These are phyloP conservation scores for Arthrobotrys musiformis DNA, from an alignment of 2,329 filamentous ascomycete species.

Conservation along the genomic window DNA sequence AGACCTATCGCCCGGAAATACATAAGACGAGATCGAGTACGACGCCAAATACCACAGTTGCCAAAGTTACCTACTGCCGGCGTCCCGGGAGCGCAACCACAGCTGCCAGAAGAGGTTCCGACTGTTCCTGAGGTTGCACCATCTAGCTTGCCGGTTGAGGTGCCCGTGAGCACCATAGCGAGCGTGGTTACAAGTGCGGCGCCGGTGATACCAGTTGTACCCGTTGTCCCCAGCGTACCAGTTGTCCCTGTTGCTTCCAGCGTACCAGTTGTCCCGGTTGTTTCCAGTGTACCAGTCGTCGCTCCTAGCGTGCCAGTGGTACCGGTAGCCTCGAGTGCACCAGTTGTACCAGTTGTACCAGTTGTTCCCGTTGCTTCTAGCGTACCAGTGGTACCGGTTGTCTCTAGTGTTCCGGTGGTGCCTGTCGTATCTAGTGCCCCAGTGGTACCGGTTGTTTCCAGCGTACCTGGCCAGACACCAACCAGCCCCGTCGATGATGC, in stretches of 20 bases:
- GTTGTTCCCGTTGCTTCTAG: not conserved
- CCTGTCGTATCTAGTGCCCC: not conserved
- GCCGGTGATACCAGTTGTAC: not conserved
- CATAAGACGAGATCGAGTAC: constrained; percentile 2
- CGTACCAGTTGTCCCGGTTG: not conserved
- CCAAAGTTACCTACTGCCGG: not conserved
- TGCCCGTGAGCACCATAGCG: not conserved
- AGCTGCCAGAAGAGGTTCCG: not conserved
- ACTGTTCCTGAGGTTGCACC: not conserved
- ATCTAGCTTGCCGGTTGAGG: not conserved
- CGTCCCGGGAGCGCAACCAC: not conserved
- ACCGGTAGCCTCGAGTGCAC: not conserved
- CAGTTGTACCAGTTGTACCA: not conserved
- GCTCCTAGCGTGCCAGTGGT: not conserved
- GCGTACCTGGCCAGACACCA: not conserved
- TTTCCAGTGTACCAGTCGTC: not conserved
- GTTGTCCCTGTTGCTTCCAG: not conserved
- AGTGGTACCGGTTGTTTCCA: not conserved
- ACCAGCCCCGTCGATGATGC: not conserved
- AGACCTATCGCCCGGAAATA: constrained; percentile 17
- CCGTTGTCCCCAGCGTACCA: not conserved
- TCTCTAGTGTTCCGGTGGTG: not conserved
- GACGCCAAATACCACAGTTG: not conserved
- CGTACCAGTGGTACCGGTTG: not conserved
- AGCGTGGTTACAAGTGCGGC: not conserved